phyloP scores from a whole-genome alignment of 768 basidiomycete species.

The Paxillus involutus region DNA sequence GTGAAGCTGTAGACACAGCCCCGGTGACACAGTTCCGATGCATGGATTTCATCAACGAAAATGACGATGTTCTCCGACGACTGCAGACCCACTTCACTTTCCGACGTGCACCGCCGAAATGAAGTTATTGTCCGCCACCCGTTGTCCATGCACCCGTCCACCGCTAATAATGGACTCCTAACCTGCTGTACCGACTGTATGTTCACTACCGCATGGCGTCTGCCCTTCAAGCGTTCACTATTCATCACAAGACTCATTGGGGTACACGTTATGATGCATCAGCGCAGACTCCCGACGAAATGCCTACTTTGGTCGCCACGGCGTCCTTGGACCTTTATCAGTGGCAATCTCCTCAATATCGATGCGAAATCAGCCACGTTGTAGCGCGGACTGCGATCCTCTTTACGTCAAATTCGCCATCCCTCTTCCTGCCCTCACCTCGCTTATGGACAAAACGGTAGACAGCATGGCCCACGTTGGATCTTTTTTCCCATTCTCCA shows the following conservation, averaged over 20 bases:
- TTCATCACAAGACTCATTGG: background rate
- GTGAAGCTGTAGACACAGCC: slow-evolving; percentile 5
- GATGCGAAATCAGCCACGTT: slow-evolving; percentile 13
- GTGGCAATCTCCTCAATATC: slow-evolving; percentile 27
- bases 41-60: slow-evolving; percentile 23
- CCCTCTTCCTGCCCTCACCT: slow-evolving; percentile 29
- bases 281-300: background rate
- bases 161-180: slow-evolving; percentile 11
- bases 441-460: slow-evolving; percentile 30
- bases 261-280: background rate
- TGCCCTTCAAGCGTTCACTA: slow-evolving; percentile 2
- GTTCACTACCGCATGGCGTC: background rate
- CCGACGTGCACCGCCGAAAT: slow-evolving; percentile 20
- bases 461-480: slow-evolving; percentile 8
- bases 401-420: slow-evolving; percentile 30
- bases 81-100: slow-evolving; percentile 28
- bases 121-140: slow-evolving; percentile 23
- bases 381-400: slow-evolving; percentile 19
- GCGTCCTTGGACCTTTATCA: slow-evolving; percentile 28
- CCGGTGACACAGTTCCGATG: slow-evolving; percentile 7
- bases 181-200: background rate
- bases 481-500: slow-evolving; percentile 22
- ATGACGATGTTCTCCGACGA: slow-evolving; percentile 24
- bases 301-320: background rate
- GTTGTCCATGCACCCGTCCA: slow-evolving; percentile 15